These are phyloP conservation scores for Boechera divaricarpa DNA, from an alignment of 345 rosid species.

Conservation along the genomic window DNA sequence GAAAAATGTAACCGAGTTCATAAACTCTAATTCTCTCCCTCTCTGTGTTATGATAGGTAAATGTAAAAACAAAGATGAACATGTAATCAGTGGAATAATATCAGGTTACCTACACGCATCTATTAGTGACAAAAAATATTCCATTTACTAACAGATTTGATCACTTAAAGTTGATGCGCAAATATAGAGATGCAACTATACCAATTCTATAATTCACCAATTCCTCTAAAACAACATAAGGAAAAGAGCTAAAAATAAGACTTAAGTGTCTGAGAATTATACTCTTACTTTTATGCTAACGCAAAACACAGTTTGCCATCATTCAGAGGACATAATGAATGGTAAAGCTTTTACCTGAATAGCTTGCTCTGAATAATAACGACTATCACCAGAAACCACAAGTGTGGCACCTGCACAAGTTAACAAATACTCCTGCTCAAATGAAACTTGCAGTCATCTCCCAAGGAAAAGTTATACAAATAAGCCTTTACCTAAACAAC, in stretches of 20 bases:
- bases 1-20: background rate
- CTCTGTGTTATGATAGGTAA: slow-evolving; percentile 7
- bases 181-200: no score
- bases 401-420: slow-evolving; percentile 74
- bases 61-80: background rate
- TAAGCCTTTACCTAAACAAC: background rate
- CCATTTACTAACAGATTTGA: no score
- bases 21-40: background rate
- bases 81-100: background rate
- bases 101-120: background rate
- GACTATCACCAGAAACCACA: slow-evolving; percentile 96
- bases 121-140: no score
- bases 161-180: no score
- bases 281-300: background rate
- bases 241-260: background rate
- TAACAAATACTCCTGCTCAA: slow-evolving; percentile 12
- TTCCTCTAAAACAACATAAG: background rate
- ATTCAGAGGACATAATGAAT: background rate
- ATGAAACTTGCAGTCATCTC: background rate
- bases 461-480: no score
- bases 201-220: background rate
- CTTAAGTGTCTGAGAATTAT: background rate
- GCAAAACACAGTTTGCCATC: background rate
- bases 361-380: slow-evolving; percentile 87
- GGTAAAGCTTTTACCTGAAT: slow-evolving; percentile 61